phyloP scores from a whole-genome alignment of 139 green algal species.

The Chlorella sp. region DNA sequence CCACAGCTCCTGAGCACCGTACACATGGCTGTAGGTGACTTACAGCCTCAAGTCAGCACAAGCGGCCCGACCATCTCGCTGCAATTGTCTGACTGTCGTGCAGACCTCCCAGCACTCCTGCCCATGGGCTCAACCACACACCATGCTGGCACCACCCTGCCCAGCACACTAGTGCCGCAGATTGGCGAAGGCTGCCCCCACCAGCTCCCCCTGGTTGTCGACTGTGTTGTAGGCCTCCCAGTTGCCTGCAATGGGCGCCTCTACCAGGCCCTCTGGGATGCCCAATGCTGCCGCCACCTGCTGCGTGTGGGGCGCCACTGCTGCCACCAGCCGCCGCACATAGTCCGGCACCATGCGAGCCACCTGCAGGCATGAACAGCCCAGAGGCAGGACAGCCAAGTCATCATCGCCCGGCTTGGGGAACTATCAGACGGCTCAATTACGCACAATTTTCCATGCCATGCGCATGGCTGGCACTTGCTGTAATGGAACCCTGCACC shows the following conservation, averaged over 20 bases:
- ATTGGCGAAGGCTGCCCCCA: no score
- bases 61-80: no score
- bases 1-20: no score
- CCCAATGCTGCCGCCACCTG: conserved; percentile 67
- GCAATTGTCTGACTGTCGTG: no score
- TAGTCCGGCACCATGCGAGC: conserved; percentile 28
- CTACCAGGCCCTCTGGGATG: conserved; percentile 80
- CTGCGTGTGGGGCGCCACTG: conserved; percentile 31
- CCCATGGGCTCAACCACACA: no score
- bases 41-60: no score
- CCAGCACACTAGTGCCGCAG: no score
- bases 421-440: background rate
- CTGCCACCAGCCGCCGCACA: conserved; percentile 40
- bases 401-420: background rate
- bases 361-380: conserved; percentile 13
- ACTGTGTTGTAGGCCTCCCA: conserved; percentile 77
- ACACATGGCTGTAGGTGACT: no score
- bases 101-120: no score
- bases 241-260: conserved; percentile 76
- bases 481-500: background rate
- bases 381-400: background rate
- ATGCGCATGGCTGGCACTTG: background rate
- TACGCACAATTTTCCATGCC: no score
- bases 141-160: no score
- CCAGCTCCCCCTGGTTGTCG: conserved; percentile 58